Evolutionary conservation across 345 rosid genomes (phyloP).

Genomic region (Euphorbia pulcherrima): DNA sequence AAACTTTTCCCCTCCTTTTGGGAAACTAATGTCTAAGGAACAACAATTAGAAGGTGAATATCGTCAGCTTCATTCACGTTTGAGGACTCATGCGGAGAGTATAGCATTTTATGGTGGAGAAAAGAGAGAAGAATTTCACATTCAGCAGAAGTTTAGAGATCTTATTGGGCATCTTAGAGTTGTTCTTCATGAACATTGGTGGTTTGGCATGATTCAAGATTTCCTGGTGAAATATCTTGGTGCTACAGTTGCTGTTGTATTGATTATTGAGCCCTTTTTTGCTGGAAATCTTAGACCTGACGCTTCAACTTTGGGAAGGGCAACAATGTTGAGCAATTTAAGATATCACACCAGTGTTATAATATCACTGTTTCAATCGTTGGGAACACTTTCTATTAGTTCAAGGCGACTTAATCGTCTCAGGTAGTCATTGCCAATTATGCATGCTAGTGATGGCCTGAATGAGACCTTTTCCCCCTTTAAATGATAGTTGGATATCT

Average conservation of each 20-base stretch:
- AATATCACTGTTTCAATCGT: constrained; percentile 76
- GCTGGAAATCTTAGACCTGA: constrained; percentile 87
- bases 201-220: constrained; percentile 99
- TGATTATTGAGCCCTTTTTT: constrained; percentile 97
- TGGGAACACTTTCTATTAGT: constrained; percentile 92
- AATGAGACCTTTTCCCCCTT: not conserved
- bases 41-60: constrained; percentile 99
- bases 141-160: constrained; percentile 74
- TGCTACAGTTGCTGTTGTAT: constrained; percentile 86
- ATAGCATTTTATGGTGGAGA: constrained; percentile 98
- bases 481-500: no score
- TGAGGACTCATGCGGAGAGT: constrained; percentile 98
- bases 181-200: constrained; percentile 96
- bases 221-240: constrained; percentile 93
- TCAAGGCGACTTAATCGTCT: constrained; percentile 89
- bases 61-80: constrained; percentile 87
- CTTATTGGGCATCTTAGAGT: constrained; percentile 65
- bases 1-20: constrained; percentile 93
- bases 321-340: constrained; percentile 95
- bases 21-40: constrained; percentile 84
- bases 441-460: not conserved
- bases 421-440: constrained; percentile 45
- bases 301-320: constrained; percentile 84
- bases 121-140: constrained; percentile 80
- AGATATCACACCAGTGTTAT: constrained; percentile 98